Evolutionary conservation across 169 alveolate genomes (phyloP), one percentile per base, ranked within the genome.

Genomic region (Eimeria maxima): DNA sequence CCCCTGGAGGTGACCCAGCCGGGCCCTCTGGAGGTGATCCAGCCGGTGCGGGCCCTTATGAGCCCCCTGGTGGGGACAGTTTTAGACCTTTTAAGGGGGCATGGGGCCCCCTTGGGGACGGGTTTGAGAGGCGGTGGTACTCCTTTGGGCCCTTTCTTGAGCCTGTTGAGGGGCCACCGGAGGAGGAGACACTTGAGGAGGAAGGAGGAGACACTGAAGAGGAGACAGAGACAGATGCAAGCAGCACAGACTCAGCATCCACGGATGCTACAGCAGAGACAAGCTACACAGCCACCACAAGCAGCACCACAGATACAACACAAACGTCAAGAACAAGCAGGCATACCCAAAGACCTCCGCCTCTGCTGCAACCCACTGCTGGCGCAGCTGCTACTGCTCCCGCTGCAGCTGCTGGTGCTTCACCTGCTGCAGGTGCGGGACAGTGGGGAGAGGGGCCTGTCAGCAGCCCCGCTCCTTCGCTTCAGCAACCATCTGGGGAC

Each of bases 221-320:
- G 33, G 91, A 83, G 29, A 83, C 91, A 55, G 91, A 83, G 73
- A 83, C 91, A 83, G 91, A 83, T 55, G 91, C 91, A 5, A 83
- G 91, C 91, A 83, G 91, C 91, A 83, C 91, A 24, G 91, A 83
- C 55, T 83, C 91, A 11, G 74, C 91, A 13, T 83, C 91, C 0
- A 83, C 91, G 10, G 91, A 83, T 55, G 91, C 91, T 4, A 83
- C 91, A 27, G 91, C 91, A 29, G 91, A 83, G 74, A 83, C 91
- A 47, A 83, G 67, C 6, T 83, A 83, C 76, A 83, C 91, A 4
- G 91, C 91, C 22, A 83, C 91, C n/a, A 83, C 91, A 27, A 83
- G 91, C 91, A 83, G 91, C 91, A 83, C 91, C n/a, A 55, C 91
- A 13, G 91, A 83, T 24, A 83, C 91, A 0, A n/a, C 27, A 6